Evolutionary conservation across 2,329 filamentous ascomycete genomes (phyloP).

Genomic region (Aureobasidium sp.): DNA sequence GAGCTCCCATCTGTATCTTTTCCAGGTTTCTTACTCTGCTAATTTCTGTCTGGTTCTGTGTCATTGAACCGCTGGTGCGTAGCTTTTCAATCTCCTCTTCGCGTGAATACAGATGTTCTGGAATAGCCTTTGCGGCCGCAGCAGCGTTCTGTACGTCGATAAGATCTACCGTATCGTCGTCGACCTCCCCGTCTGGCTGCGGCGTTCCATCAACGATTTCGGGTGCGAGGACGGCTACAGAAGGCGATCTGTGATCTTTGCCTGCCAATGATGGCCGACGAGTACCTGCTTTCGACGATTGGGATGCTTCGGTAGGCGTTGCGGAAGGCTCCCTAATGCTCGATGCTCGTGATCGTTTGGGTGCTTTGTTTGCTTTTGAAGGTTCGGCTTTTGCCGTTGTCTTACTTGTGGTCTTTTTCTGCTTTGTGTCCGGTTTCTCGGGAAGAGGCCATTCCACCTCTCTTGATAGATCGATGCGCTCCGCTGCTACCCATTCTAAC

Average conservation of each 20-base stretch:
- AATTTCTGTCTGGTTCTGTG: slow-evolving; percentile 94
- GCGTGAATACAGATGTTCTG: slow-evolving; percentile 54
- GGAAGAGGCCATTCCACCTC: slow-evolving; percentile 96
- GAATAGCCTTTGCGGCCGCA: slow-evolving; percentile 43
- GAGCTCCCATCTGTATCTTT: slow-evolving; percentile 85
- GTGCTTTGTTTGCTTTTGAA: slow-evolving; percentile 36
- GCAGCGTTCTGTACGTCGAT: slow-evolving; percentile 45
- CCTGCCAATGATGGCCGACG: slow-evolving; percentile 45
- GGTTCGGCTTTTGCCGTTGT: slow-evolving; percentile 28
- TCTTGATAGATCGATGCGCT: slow-evolving; percentile 73
- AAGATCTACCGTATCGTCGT: slow-evolving; percentile 42
- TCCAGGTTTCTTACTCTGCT: slow-evolving; percentile 91
- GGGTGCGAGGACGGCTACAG: slow-evolving; percentile 33
- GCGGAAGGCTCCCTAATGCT: slow-evolving; percentile 42
- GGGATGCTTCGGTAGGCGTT: slow-evolving; percentile 42
- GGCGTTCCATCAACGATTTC: slow-evolving; percentile 42
- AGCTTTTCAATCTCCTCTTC: slow-evolving; percentile 96
- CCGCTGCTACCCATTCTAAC: slow-evolving; percentile 73
- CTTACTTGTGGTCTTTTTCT: slow-evolving; percentile 52
- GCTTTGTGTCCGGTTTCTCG: slow-evolving; percentile 82
- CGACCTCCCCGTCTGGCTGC: slow-evolving; percentile 43
- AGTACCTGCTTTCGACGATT: slow-evolving; percentile 36
- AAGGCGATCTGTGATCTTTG: slow-evolving; percentile 49
- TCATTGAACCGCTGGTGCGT: slow-evolving; percentile 92
- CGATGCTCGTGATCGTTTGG: slow-evolving; percentile 37